Evolutionary conservation across 2,329 filamentous ascomycete species (phyloP), one percentile per base, ranked within the genome.

Genomic region (Nemania sp.): DNA sequence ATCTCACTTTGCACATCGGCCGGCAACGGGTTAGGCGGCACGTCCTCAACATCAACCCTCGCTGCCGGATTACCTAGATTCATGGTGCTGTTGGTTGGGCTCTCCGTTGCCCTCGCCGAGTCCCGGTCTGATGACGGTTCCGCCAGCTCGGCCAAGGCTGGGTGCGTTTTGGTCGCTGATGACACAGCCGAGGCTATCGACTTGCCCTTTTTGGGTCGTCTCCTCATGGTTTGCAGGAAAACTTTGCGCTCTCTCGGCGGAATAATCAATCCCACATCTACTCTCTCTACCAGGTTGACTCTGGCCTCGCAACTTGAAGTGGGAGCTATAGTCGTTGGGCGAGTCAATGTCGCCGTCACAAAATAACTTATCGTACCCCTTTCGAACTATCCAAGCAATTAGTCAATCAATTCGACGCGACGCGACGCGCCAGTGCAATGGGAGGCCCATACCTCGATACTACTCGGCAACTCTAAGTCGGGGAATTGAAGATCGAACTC

Each of bases 321-420:
- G 1, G 94, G 89, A 13, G 89, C 84, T 63, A 97, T 96, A 5
- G 92, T 88, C 0, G 90, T 95, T 18, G 95, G 94, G 58, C 92
- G 87, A 18, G 94, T 98, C 59, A 98, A 76, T 9, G 92, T 97
- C 34, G 94, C 90, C 5, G 91, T 94, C 69, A 98, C 85, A 79
- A 94, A 87, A 77, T 98, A 99, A 18, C 90, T 89, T 69, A 99
- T 91, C 1, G 91, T 93, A 37, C 95, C 95, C 72, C 94, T 88
- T 77, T 98, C 95, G 75, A 99, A 99, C 92, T 98, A 75, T 42
- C 49, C 40, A 57, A 43, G 18, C 21, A 25, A 56, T 70, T 35
- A 68, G 65, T 59, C 56, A 56, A 48, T 20, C 17, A 42, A 18
- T 61, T 46, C 21, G 25, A 29, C 42, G 48, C 48, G 25, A 29